Evolutionary conservation across 129 eudicot genomes (phyloP).

Genomic region (Apium graveolens): DNA sequence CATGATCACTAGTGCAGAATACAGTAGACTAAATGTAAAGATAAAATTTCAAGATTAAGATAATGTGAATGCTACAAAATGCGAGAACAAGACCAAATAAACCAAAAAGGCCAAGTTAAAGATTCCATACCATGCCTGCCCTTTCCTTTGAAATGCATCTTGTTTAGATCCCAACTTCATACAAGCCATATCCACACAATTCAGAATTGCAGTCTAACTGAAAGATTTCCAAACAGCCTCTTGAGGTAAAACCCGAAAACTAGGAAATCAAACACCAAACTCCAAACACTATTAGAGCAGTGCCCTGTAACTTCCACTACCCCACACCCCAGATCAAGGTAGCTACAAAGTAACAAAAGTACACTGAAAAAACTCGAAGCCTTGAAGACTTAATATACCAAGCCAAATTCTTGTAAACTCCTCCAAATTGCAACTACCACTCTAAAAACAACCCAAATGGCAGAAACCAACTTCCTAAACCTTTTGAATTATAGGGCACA

Average conservation of each 20-base stretch:
- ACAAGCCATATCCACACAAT: slow-evolving; percentile 60
- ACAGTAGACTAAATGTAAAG: neutral
- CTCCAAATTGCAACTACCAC: slow-evolving; percentile 9
- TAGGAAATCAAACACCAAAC: neutral
- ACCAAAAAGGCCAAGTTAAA: slow-evolving; percentile 6
- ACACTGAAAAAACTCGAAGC: neutral
- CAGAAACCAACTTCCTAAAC: slow-evolving; percentile 13
- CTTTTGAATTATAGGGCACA: neutral
- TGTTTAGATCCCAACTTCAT: slow-evolving; percentile 91
- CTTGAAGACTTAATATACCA: neutral
- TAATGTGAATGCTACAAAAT: slow-evolving; percentile 1
- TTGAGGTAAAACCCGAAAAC: neutral
- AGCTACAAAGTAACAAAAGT: slow-evolving; percentile 6
- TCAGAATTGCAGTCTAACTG: neutral
- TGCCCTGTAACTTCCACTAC: neutral
- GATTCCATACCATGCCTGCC: slow-evolving; percentile 81
- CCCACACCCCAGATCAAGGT: neutral
- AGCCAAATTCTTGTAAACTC: slow-evolving; percentile 18
- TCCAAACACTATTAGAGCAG: neutral
- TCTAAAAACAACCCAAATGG: slow-evolving; percentile 13
- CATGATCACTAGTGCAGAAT: neutral
- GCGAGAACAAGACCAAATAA: neutral
- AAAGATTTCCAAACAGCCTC: slow-evolving; percentile 10
- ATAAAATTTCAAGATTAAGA: neutral
- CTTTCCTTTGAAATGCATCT: slow-evolving; percentile 87